Evolutionary conservation across 2,329 filamentous ascomycete species (phyloP).

Genomic region (Ceratocystis eucalypticola): DNA sequence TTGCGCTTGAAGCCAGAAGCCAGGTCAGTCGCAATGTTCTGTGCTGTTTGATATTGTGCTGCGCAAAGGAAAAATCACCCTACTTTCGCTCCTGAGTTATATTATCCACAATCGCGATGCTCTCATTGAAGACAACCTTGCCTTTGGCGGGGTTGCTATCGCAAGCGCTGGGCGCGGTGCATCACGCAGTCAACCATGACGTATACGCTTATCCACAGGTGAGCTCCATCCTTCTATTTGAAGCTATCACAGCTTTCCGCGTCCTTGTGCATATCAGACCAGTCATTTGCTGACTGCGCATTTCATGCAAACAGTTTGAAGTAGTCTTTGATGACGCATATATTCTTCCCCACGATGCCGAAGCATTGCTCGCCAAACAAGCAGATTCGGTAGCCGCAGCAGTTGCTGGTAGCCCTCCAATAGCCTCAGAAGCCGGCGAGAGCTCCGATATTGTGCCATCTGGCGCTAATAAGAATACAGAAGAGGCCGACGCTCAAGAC

Average conservation of each 20-base stretch:
- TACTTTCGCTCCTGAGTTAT: not conserved
- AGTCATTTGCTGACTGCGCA: conserved; percentile 1
- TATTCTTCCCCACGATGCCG: conserved; percentile 57
- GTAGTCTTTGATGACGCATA: conserved; percentile 61
- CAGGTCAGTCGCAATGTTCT: not conserved
- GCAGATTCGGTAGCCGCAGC: conserved; percentile 24
- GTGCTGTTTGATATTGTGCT: not conserved
- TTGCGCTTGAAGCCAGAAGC: not conserved
- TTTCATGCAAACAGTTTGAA: conserved; percentile 48
- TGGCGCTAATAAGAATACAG: conserved; percentile 14
- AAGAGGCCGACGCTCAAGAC: conserved; percentile 19
- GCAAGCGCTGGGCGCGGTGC: conserved; percentile 31
- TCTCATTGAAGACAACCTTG: conserved; percentile 23
- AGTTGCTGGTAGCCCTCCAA: conserved; percentile 7
- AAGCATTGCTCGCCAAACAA: conserved; percentile 40
- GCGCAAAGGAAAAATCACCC: not conserved
- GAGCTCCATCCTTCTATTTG: conserved; percentile 23
- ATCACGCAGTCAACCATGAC: conserved; percentile 54
- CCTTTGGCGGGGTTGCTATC: conserved; percentile 33
- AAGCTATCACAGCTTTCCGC: not conserved
- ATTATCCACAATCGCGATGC: not conserved
- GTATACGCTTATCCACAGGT: conserved; percentile 78
- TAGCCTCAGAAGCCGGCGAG: not conserved
- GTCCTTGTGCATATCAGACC: not conserved
- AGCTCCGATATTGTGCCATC: conserved; percentile 29